Conservation (phyloP, 805 yeast species). For the Ogataea populi-albae region DNA sequence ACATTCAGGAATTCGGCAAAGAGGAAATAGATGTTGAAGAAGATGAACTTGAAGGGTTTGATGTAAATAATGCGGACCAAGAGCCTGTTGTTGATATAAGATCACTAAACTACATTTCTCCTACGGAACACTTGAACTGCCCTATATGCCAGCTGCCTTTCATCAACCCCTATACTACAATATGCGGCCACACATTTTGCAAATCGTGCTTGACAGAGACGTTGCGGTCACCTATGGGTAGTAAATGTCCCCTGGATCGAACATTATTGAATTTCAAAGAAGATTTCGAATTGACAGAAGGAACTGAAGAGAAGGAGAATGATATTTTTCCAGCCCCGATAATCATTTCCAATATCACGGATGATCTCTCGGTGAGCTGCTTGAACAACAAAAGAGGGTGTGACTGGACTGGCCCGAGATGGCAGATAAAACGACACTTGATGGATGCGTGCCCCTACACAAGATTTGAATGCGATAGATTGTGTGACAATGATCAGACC, state of each 20-base stretch:
- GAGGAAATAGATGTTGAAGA: conserved; percentile 2
- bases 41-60: conserved; percentile 10
- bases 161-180: conserved; percentile 56
- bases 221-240: conserved; percentile 36
- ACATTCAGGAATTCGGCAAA: too few species aligned
- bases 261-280: conserved; percentile 37
- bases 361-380: conserved; percentile 58
- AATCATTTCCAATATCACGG: conserved; percentile 55
- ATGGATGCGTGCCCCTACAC: conserved; percentile 38
- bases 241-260: conserved; percentile 60
- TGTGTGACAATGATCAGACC: conserved; percentile 10
- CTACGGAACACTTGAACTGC: conserved; percentile 39
- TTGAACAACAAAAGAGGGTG: conserved; percentile 54
- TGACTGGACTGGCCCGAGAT: conserved; percentile 52
- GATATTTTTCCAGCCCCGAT: conserved; percentile 53
- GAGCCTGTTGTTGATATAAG: conserved; percentile 25
- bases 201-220: conserved; percentile 49
- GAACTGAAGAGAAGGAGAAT: conserved; percentile 14
- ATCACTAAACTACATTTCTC: conserved; percentile 22
- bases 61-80: conserved; percentile 6
- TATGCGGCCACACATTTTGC: conserved; percentile 71
- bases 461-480: conserved; percentile 34
- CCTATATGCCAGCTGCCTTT: conserved; percentile 71
- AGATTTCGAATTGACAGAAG: conserved; percentile 5
- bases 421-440: conserved; percentile 55